phyloP scores from a whole-genome alignment of 768 basidiomycete genomes.

The Candolleomyces aberdarensis region DNA sequence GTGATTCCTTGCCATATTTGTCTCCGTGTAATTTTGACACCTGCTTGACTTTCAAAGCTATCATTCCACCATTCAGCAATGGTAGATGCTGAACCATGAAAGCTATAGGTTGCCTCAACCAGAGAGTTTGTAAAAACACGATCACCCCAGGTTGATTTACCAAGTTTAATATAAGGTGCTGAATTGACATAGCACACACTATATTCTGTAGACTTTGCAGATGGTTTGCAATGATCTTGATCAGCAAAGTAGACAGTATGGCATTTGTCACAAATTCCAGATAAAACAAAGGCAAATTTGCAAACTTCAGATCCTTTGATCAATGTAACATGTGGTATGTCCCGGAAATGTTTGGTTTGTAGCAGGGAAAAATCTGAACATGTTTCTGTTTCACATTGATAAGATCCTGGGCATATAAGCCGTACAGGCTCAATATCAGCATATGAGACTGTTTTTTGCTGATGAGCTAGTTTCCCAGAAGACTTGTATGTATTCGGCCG shows the following conservation, averaged over 20 bases:
- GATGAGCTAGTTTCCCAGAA: background rate
- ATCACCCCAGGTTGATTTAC: background rate
- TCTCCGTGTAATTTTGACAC: background rate
- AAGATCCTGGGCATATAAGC: background rate
- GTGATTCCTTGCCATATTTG: background rate
- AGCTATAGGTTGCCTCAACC: background rate
- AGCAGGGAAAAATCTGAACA: background rate
- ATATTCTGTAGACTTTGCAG: background rate
- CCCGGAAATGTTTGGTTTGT: background rate
- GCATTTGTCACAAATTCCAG: background rate
- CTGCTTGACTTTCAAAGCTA: background rate
- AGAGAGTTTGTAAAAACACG: background rate
- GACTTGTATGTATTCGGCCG: background rate
- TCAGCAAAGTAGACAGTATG: background rate
- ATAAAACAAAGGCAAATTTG: background rate
- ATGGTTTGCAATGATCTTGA: background rate
- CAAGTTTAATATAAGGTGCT: background rate
- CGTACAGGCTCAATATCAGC: background rate
- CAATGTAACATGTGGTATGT: background rate
- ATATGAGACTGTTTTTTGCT: background rate
- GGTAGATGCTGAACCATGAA: background rate
- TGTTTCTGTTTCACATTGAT: background rate
- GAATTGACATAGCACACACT: background rate
- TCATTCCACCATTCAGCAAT: background rate
- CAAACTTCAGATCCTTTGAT: background rate